Percentiles rank a stretch among this genome's conserved stretches.
Conservation (phyloP, 2,329 filamentous ascomycete species). For the Trichoderma gracile region DNA sequence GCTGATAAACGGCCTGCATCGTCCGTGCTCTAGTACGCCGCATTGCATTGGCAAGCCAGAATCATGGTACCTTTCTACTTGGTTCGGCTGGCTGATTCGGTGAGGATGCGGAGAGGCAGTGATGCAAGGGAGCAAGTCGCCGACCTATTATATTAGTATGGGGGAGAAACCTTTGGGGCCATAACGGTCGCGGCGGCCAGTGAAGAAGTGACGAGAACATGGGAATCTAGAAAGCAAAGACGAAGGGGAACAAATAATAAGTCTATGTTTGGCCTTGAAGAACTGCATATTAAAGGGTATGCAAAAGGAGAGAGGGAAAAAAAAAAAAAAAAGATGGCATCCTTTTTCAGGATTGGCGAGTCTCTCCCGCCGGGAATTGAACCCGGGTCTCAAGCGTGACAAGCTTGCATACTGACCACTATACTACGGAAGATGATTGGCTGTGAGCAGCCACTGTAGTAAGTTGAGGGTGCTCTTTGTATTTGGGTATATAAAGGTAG, state of each 20-base stretch:
- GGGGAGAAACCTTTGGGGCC: too few relatives aligned
- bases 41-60: too few relatives aligned
- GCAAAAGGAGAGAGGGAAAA: neutral
- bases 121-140: neutral
- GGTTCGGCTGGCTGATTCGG: neutral
- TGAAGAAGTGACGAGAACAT: neutral
- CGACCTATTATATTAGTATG: neutral
- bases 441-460: constrained; percentile 26
- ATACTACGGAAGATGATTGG: constrained; percentile 30
- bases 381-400: constrained; percentile 32
- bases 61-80: too few relatives aligned
- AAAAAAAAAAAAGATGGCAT: neutral
- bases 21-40: too few relatives aligned
- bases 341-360: constrained; percentile 19
- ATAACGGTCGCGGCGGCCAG: too few relatives aligned
- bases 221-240: neutral
- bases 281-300: neutral
- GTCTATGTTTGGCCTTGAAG: neutral
- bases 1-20: too few relatives aligned
- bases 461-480: neutral
- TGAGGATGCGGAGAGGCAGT: neutral
- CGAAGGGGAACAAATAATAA: neutral
- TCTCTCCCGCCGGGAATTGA: constrained; percentile 32
- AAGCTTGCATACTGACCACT: constrained; percentile 33
- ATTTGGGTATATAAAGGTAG: neutral